Conservation (phyloP, 495 filamentous ascomycete genomes). For the Aspergillus leporis region DNA sequence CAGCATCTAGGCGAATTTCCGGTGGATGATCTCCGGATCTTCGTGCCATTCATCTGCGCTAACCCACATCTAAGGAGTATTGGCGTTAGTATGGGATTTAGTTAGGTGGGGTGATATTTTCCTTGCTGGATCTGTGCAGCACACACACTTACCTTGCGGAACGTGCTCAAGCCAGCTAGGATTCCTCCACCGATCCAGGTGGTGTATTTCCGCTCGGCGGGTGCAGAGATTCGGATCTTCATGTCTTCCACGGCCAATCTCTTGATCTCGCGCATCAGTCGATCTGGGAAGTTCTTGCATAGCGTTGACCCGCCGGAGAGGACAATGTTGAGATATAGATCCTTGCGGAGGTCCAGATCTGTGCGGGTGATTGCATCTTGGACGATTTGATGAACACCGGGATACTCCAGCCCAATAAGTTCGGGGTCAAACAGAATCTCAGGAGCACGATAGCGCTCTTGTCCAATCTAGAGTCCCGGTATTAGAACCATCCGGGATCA, state of each 20-base stretch:
- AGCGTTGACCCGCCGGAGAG: conserved; percentile 93
- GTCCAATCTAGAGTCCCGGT: conserved; percentile 61
- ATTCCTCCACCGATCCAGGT: conserved; percentile 99
- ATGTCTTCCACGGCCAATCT: conserved; percentile 94
- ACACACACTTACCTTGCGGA: conserved; percentile 80
- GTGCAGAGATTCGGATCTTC: conserved; percentile 98
- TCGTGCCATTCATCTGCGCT: conserved; percentile 99
- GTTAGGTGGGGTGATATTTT: background rate
- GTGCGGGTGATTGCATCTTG: conserved; percentile 95
- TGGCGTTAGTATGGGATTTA: conserved; percentile 1
- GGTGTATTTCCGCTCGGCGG: conserved; percentile 95
- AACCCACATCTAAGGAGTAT: conserved; percentile 83
- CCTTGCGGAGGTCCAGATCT: conserved; percentile 95
- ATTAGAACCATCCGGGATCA: background rate
- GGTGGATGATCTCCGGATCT: conserved; percentile 97
- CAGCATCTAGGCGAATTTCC: conserved; percentile 77
- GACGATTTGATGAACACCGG: conserved; percentile 95
- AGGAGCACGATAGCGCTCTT: conserved; percentile 91
- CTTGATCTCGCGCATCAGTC: conserved; percentile 88
- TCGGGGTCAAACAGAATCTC: conserved; percentile 98
- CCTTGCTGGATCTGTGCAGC: background rate
- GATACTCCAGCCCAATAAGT: conserved; percentile 95
- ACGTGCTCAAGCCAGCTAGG: conserved; percentile 93
- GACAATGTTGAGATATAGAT: conserved; percentile 93
- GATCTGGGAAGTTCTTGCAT: conserved; percentile 91